Conservation (phyloP, 495 filamentous ascomycete species). For the Penicillium lividum region DNA sequence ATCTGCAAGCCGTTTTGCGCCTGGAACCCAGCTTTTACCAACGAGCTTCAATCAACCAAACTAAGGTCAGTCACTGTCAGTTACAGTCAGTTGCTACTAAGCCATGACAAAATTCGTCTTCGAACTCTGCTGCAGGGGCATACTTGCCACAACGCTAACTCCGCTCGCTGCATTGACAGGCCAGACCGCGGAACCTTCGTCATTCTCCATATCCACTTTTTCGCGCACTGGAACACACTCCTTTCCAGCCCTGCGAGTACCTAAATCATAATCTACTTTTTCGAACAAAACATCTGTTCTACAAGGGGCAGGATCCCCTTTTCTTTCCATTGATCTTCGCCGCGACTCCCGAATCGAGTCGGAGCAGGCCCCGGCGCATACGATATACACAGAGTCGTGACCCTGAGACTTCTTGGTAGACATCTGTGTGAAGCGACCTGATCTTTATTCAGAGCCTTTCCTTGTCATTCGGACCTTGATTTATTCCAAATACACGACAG, state of each 20-base stretch:
- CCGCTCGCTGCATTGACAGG: slow-evolving; percentile 19
- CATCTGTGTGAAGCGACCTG: background rate
- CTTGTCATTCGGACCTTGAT: background rate
- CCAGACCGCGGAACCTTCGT: slow-evolving; percentile 24
- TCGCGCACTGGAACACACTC: slow-evolving; percentile 9
- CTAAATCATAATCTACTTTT: slow-evolving; percentile 16
- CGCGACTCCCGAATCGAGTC: slow-evolving; percentile 3
- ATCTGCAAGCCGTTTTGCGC: slow-evolving; percentile 16
- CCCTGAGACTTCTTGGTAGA: background rate
- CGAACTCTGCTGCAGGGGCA: slow-evolving; percentile 3
- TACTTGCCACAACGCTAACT: slow-evolving; percentile 19
- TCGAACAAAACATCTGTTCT: slow-evolving; percentile 4
- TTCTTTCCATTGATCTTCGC: background rate
- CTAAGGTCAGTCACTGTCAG: slow-evolving; percentile 12
- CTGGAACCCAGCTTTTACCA: slow-evolving; percentile 6
- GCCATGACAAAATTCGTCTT: background rate
- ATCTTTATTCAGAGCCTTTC: background rate
- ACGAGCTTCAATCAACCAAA: slow-evolving; percentile 4
- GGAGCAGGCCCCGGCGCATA: slow-evolving; percentile 13
- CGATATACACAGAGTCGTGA: slow-evolving; percentile 8
- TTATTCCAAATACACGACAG: background rate
- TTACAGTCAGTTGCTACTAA: background rate
- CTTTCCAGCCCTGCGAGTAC: slow-evolving; percentile 7
- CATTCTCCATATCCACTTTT: slow-evolving; percentile 28
- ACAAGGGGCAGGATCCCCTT: slow-evolving; percentile 23